These are phyloP conservation scores for Pseudocercospora fijiensis DNA, from an alignment of 2,329 filamentous ascomycete species.

Conservation along the genomic window DNA sequence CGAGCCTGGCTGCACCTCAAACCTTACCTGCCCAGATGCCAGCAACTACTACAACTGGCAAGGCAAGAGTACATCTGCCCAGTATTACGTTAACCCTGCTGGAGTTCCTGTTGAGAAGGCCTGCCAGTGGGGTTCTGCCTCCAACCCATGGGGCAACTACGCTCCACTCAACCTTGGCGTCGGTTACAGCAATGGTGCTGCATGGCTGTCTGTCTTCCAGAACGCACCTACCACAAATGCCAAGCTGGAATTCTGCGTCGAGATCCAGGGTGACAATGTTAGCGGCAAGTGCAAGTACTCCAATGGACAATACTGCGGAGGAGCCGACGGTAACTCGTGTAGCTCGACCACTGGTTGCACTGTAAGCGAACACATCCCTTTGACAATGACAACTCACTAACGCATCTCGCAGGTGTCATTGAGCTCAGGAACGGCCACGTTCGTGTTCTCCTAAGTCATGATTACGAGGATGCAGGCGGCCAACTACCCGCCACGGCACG, in stretches of 20 bases:
- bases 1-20: slow-evolving; percentile 56
- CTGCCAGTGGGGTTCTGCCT: slow-evolving; percentile 73
- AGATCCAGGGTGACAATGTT: slow-evolving; percentile 66
- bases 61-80: slow-evolving; percentile 73
- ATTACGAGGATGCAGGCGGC: slow-evolving; percentile 16
- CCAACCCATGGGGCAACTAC: slow-evolving; percentile 69
- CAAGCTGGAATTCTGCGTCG: slow-evolving; percentile 73
- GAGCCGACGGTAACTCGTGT: slow-evolving; percentile 47
- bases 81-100: slow-evolving; percentile 93
- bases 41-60: slow-evolving; percentile 75
- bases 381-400: slow-evolving; percentile 19
- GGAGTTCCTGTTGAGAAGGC: slow-evolving; percentile 65
- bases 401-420: slow-evolving; percentile 46
- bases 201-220: slow-evolving; percentile 80
- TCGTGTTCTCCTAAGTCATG: slow-evolving; percentile 42
- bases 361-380: slow-evolving; percentile 56
- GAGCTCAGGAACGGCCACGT: slow-evolving; percentile 51
- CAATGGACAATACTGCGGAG: slow-evolving; percentile 61
- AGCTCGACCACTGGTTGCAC: slow-evolving; percentile 68
- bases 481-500: slow-evolving; percentile 10
- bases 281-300: slow-evolving; percentile 64
- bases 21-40: slow-evolving; percentile 74
- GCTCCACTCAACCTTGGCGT: slow-evolving; percentile 84
- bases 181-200: slow-evolving; percentile 66
- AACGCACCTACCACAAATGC: slow-evolving; percentile 74